Evolutionary conservation across 2,329 filamentous ascomycete genomes (phyloP), one percentile per base, ranked within the genome.

Genomic region (Clarireedia hainanense): DNA sequence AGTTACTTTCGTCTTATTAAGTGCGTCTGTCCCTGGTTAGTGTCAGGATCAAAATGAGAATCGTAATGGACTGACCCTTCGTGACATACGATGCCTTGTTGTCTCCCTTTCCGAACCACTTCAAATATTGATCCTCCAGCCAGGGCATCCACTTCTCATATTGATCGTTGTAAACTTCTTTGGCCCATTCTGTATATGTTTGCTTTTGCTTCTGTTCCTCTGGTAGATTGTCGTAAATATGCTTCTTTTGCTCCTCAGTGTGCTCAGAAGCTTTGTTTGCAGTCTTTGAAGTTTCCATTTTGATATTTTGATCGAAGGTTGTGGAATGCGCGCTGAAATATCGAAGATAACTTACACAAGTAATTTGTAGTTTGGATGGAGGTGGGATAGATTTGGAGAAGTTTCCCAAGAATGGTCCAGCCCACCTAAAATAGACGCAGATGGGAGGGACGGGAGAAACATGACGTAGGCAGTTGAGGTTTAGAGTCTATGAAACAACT

Each of bases 61-160:
- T 23, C 15, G 47, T n/a, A 17, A 17, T 20, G 14, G 10, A 34
- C 73, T 36, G 69, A 88, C 86, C 78, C 71, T 85, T 88, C 1
- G 85, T 78, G 5, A 81, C 75, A 65, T 89, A 89, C 67, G 80
- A 85, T 5, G 84, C 80, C 72, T 90, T 89, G 76, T 90, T 90
- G 67, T 89, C 85, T 60, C 84, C 85, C 64, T 84, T 87, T 6
- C 61, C 60, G 70, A 89, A 89, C 76, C 81, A 89, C 52, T 77
- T 76, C 27, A 90, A 77, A 68, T 88, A 88, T 57, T 82, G 70
- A 69, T 90, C 86, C 70, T 90, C 86, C 56, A 89, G 74, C 86
- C 86, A 89, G 1, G 86, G 86, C 68, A 88, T 79, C 86, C 86
- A 90, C 64, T 73, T 77, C 67, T 89, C 85, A 71, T 89, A 89